Evolutionary conservation across 78 protist genomes (phyloP).

Genomic region (Speleostelium caveatum): DNA sequence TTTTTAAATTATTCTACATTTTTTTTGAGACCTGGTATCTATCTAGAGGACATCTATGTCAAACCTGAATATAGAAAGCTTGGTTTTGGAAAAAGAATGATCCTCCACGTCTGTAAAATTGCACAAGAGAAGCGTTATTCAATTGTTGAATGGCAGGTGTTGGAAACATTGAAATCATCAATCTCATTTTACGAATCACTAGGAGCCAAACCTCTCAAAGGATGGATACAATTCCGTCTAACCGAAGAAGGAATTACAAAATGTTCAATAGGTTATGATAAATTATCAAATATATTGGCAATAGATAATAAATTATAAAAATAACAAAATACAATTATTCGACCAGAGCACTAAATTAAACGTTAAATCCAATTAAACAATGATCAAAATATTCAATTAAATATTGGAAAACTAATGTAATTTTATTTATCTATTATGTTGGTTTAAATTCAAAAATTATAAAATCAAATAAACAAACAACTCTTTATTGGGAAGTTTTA

Average conservation of each 20-base stretch:
- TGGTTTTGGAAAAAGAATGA: slow-evolving; percentile 4
- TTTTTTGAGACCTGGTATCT: slow-evolving; percentile 5
- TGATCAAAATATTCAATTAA: too few species aligned
- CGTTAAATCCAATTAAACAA: too few species aligned
- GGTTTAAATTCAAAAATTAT: too few species aligned
- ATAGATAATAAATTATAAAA: too few species aligned
- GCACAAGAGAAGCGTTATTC: background rate
- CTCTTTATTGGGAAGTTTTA: too few species aligned
- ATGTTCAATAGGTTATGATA: too few species aligned
- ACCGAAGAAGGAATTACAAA: background rate
- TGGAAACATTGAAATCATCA: background rate
- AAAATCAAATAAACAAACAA: too few species aligned
- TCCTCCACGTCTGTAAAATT: background rate
- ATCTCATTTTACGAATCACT: slow-evolving; percentile 8
- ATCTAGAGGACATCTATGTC: slow-evolving; percentile 10
- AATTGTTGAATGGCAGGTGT: slow-evolving; percentile 6
- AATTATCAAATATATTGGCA: too few species aligned
- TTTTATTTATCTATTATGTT: too few species aligned
- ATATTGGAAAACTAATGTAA: too few species aligned
- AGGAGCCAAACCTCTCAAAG: background rate
- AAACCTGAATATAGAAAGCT: background rate
- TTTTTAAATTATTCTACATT: slow-evolving; percentile 19
- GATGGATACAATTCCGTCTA: background rate
- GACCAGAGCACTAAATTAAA: too few species aligned
- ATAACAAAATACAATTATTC: too few species aligned